Conservation (phyloP, 2,329 filamentous ascomycete species). For the Knufia petricola region DNA sequence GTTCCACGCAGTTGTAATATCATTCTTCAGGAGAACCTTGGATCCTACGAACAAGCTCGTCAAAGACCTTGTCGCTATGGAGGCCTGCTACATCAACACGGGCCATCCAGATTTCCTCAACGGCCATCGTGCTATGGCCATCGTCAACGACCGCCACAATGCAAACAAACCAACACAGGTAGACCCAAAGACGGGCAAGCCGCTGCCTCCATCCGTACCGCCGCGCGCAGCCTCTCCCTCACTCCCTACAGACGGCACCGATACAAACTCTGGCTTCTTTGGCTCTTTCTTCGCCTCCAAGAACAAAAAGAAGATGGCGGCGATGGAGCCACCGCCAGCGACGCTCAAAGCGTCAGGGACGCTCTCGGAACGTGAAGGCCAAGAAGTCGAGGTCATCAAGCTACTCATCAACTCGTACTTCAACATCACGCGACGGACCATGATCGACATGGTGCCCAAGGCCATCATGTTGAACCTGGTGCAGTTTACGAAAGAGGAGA, state of each 20-base stretch:
- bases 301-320: conserved; percentile 99
- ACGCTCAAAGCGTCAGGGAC: conserved; percentile 90
- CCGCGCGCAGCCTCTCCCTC: conserved; percentile 68
- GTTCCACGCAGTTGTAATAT: conserved; percentile 82
- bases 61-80: conserved; percentile 85
- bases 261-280: conserved; percentile 73
- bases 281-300: conserved; percentile 97
- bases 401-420: conserved; percentile 94
- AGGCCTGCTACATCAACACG: conserved; percentile 95
- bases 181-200: conserved; percentile 97
- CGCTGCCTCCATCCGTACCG: conserved; percentile 59
- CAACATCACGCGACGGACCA: conserved; percentile 94
- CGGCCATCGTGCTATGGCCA: conserved; percentile 93
- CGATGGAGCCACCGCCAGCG: conserved; percentile 91
- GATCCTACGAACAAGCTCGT: conserved; percentile 97
- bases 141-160: conserved; percentile 87
- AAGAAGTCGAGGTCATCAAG: conserved; percentile 98
- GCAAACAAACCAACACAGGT: conserved; percentile 80
- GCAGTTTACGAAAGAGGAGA: conserved; percentile 90
- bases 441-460: conserved; percentile 99
- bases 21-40: conserved; percentile 97
- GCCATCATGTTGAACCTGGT: conserved; percentile 97
- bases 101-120: conserved; percentile 97
- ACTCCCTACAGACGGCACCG: conserved; percentile 46
- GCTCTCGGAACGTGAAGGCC: conserved; percentile 83